phyloP scores from a whole-genome alignment of 176 grass and related monocot genomes.

The Eragrostis curvula region DNA sequence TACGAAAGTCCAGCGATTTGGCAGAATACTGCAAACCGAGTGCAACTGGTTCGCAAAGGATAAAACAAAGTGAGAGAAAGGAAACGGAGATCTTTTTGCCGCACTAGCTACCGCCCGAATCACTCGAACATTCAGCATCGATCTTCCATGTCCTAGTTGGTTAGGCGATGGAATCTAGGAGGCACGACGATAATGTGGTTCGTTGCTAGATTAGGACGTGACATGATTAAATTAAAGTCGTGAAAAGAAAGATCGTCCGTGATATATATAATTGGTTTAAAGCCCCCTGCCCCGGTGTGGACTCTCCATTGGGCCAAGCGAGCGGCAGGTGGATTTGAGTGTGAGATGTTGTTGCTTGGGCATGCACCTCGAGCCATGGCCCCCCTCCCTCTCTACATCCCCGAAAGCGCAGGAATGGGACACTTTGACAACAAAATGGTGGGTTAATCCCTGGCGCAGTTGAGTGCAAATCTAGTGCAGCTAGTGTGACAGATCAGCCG shows the following conservation, averaged over 20 bases:
- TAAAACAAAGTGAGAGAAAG: no score
- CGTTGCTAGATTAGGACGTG: slow-evolving; percentile 13
- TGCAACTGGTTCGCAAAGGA: no score
- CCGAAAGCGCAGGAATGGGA: neutral
- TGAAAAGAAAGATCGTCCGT: neutral
- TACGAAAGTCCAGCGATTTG: no score
- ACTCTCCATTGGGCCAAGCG: slow-evolving; percentile 24
- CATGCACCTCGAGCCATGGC: neutral
- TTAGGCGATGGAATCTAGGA: slow-evolving; percentile 41
- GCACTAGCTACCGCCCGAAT: slow-evolving; percentile 17
- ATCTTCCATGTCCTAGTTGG: neutral
- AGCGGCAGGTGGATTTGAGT: neutral
- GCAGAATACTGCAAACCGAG: no score
- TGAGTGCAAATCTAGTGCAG: neutral
- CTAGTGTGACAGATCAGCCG: neutral
- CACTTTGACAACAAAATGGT: neutral
- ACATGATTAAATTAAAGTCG: neutral
- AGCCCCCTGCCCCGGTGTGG: slow-evolving; percentile 27
- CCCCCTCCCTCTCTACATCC: neutral
- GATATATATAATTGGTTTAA: neutral
- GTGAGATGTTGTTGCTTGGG: neutral
- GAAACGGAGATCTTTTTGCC: slow-evolving; percentile 18
- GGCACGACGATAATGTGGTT: slow-evolving; percentile 15
- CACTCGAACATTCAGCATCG: neutral
- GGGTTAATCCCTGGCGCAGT: neutral